Evolutionary conservation across 108 stramenopile species (phyloP), one percentile per base, ranked within the genome.

Genomic region (Cyclostephanos tholiformis): DNA sequence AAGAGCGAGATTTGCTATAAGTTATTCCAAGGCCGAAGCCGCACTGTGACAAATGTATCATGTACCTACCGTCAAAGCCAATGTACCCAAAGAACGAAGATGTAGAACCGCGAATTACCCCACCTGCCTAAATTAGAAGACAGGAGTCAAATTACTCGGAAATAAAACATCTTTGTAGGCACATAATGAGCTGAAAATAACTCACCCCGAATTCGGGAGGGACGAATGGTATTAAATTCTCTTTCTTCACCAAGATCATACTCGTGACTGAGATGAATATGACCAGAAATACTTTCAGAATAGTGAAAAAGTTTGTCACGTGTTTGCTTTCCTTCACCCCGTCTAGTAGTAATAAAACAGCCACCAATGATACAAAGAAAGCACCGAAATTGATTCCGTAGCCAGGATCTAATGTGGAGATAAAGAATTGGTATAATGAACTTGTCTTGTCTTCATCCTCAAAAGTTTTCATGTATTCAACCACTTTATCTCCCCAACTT

Each of bases 401-500:
- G 60, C 84, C 65, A 41, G 82, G 73, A 60, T 50, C 52, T 25
- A 73, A 69, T 63, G 62, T 48, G 14, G 35, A 48, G 16, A 72
- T 20, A 16, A 67, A 16, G 61, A 52, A 61, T 30, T 14, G 29
- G 39, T n/a, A 27, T 16, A 19, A 55, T n/a, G 30, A 35, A 36
- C 13, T 36, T 7, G 50, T 49, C 14, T 14, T 43, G 63, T 32
- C 43, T 25, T 62, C 50, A 22, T 69, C 59, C 12, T 74, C 50
- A 5, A 50, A 39, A 6, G 72, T 43, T 38, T 29, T 69, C 7
- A 77, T 44, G 48, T 85, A 89, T 51, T 76, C 83, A n/a, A 82
- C 66, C 19, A 91, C 81, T 72, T 91, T 93, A 56, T 91, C 89
- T 23, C 90, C 91, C 89, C 91, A 93, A 32, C 76, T 83, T 51